A percentile compares a stretch with the other conserved stretches of the same genome.
Conservation (phyloP, 345 rosid species). For the Balakata baccata region DNA sequence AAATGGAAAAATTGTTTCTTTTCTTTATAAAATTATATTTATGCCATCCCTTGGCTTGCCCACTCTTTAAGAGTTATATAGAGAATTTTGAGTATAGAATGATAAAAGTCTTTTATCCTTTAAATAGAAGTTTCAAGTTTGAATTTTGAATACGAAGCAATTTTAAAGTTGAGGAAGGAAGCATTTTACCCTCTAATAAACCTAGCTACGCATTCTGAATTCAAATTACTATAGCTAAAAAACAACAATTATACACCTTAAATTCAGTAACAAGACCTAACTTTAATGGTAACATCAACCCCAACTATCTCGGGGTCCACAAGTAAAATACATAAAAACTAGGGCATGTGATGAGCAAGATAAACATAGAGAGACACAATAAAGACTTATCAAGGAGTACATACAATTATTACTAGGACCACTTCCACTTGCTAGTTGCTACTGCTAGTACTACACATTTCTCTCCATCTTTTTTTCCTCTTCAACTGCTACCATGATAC, state of each 20-base stretch:
- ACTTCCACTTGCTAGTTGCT: slow-evolving; percentile 65
- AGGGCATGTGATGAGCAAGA: slow-evolving; percentile 67
- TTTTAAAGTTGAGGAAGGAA: too few species aligned
- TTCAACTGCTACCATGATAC: slow-evolving; percentile 6
- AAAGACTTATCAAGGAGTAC: slow-evolving; percentile 58
- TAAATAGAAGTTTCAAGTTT: too few species aligned
- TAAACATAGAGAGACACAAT: slow-evolving; percentile 56
- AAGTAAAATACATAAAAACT: slow-evolving; percentile 54
- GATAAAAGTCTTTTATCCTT: too few species aligned
- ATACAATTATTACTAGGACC: slow-evolving; percentile 62
- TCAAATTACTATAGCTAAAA: too few species aligned
- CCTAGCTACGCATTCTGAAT: too few species aligned
- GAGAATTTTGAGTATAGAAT: too few species aligned
- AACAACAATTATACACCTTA: too few species aligned
- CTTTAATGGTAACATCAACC: slow-evolving; percentile 49
- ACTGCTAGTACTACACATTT: slow-evolving; percentile 21
- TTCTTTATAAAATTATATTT: not conserved
- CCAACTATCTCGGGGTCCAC: slow-evolving; percentile 63
- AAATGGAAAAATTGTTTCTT: not conserved
- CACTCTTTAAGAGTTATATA: not conserved
- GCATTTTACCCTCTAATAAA: too few species aligned
- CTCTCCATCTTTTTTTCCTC: slow-evolving; percentile 5
- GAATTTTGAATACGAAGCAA: too few species aligned
- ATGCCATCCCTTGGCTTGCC: not conserved
- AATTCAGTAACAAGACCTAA: slow-evolving; percentile 13